phyloP scores from a whole-genome alignment of 202 grass and related monocot species.

The Carex sylvatica region DNA sequence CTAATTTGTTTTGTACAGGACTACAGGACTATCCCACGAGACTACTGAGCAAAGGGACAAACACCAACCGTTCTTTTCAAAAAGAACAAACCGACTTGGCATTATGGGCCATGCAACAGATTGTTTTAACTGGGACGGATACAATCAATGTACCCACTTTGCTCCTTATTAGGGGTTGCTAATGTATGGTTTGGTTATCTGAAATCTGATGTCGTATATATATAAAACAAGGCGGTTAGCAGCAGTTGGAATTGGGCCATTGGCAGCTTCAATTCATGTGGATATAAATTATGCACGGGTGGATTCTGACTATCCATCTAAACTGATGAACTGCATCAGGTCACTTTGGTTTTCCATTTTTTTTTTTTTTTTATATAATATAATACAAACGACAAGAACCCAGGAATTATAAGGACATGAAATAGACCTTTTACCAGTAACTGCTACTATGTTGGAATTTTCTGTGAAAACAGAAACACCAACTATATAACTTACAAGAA shows the following conservation, averaged over 20 bases:
- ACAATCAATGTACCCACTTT: background rate
- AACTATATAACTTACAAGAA: background rate
- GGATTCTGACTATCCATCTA: background rate
- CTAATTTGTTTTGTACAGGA: background rate
- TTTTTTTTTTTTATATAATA: too few species aligned
- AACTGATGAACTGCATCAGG: background rate
- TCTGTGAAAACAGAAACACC: background rate
- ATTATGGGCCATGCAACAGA: background rate
- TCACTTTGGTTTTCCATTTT: background rate
- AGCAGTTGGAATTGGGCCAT: background rate
- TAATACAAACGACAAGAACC: background rate
- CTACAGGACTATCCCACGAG: background rate
- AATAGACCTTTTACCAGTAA: constrained; percentile 12
- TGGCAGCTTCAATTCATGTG: background rate
- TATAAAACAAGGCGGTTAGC: background rate
- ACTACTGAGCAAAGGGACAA: background rate
- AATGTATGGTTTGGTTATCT: background rate
- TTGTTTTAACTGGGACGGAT: background rate
- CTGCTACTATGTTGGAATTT: background rate
- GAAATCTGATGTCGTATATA: background rate
- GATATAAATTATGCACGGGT: background rate
- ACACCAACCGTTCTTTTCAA: background rate
- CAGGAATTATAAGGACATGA: background rate
- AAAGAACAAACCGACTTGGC: background rate
- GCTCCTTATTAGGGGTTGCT: background rate